Conservation (phyloP, 768 basidiomycete genomes). For the Leccinum variicolor region DNA sequence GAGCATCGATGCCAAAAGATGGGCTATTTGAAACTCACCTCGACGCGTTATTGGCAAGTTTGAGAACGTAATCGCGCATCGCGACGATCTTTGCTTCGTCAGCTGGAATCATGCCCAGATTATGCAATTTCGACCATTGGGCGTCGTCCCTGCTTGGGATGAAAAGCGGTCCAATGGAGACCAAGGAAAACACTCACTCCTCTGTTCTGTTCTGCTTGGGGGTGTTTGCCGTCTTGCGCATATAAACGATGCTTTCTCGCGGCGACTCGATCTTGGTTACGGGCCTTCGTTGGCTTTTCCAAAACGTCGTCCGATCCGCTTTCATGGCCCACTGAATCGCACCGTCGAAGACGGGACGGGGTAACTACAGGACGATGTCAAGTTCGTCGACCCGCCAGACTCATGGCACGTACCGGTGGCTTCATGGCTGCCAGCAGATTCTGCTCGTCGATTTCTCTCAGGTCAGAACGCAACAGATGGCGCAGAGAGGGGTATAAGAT, state of each 20-base stretch:
- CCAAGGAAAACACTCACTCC: conserved; percentile 53
- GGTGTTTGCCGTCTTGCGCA: conserved; percentile 48
- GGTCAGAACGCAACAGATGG: conserved; percentile 81
- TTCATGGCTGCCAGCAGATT: conserved; percentile 76
- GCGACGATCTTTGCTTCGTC: conserved; percentile 88
- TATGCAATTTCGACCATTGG: conserved; percentile 74
- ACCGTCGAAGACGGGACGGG: conserved; percentile 78
- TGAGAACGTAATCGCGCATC: conserved; percentile 85
- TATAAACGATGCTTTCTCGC: conserved; percentile 64
- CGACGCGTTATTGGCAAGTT: conserved; percentile 73
- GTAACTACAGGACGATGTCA: conserved; percentile 34
- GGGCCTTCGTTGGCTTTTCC: conserved; percentile 55
- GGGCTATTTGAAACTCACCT: conserved; percentile 45
- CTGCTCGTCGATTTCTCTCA: conserved; percentile 68
- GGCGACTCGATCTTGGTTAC: conserved; percentile 59
- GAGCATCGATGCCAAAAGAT: neutral
- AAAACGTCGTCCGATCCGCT: conserved; percentile 75
- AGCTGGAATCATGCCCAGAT: conserved; percentile 76
- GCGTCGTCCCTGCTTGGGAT: conserved; percentile 60
- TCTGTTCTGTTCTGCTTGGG: conserved; percentile 60
- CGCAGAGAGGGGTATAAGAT: conserved; percentile 91
- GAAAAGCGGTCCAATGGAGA: neutral
- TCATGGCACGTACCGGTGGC: conserved; percentile 58
- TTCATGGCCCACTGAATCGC: conserved; percentile 88
- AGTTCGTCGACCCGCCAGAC: neutral